Evolutionary conservation across 352 stramenopile genomes (phyloP).

Genomic region (Phytophthora idaei): DNA sequence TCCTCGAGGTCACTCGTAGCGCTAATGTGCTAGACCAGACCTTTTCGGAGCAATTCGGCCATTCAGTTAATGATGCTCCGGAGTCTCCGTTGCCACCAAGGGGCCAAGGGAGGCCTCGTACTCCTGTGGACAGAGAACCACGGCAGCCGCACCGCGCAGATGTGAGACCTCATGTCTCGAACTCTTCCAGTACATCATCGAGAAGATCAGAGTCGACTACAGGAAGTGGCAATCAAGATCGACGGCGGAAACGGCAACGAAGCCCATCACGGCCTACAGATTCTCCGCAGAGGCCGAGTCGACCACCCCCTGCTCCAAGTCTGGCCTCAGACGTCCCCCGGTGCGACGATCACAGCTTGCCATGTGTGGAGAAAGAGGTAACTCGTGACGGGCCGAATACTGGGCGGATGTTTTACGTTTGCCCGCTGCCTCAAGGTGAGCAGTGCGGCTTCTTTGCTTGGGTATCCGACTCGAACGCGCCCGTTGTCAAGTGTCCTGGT

Average conservation of each 20-base stretch:
- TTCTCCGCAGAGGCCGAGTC: not conserved
- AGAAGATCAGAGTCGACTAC: slow-evolving; percentile 16
- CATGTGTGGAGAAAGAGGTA: slow-evolving; percentile 61
- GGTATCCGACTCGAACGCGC: slow-evolving; percentile 58
- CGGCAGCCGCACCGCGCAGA: slow-evolving; percentile 6
- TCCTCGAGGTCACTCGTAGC: slow-evolving; percentile 72
- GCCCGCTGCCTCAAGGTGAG: slow-evolving; percentile 78
- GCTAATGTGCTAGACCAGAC: slow-evolving; percentile 90
- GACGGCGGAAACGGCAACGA: slow-evolving; percentile 14
- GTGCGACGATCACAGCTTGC: slow-evolving; percentile 57
- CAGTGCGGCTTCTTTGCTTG: slow-evolving; percentile 94
- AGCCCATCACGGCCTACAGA: slow-evolving; percentile 11
- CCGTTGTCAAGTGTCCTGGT: slow-evolving; percentile 48
- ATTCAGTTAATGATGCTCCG: slow-evolving; percentile 30
- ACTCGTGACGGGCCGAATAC: slow-evolving; percentile 86
- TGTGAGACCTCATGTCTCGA: not conserved
- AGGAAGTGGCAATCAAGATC: slow-evolving; percentile 9
- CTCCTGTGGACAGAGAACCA: slow-evolving; percentile 5
- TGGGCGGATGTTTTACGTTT: slow-evolving; percentile 92
- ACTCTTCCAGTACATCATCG: slow-evolving; percentile 5
- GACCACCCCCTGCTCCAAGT: slow-evolving; percentile 1
- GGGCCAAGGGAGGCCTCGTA: slow-evolving; percentile 1
- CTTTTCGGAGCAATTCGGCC: slow-evolving; percentile 90
- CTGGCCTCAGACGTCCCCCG: slow-evolving; percentile 33
- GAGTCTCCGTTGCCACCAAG: slow-evolving; percentile 8